Evolutionary conservation across 345 rosid genomes (phyloP), one percentile per base, ranked within the genome.

Genomic region (Firmiana major): DNA sequence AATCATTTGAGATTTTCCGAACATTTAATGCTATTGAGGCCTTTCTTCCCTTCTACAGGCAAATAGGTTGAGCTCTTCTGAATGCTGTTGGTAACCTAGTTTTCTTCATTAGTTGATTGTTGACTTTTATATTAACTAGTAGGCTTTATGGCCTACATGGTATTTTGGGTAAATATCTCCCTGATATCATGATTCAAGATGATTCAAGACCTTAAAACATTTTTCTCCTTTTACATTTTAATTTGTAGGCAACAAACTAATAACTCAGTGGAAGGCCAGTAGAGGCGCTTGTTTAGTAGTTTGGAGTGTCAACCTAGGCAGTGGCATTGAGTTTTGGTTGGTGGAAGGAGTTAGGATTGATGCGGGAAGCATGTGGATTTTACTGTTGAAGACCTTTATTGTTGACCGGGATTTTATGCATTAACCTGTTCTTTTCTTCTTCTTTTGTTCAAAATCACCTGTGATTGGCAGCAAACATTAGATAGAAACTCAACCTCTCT

Each of bases 361-460:
- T 58, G 34, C 24, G 22, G 63, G 2, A 58, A 24, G 31, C 63
- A 21, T 58, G 16, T 4, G 34, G 63, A 24, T 58, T 58, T 10
- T 24, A 58, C 11, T 11, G 62, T 57, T 92, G 90, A 84, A 91
- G 92, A 77, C 91, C 88, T 66, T 96, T 91, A 89, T 75, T 1
- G 21, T 21, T n/a, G 62, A 57, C 19, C 13, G 15, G 9, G 8
- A 31, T 31, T 31, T 31, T 31, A 31, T 31, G 34, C 34, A 0
- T 31, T 31, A 2, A 31, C 1, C 34, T 31, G 34, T 31, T 31
- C 34, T 31, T 31, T 31, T 31, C 34, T 31, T 31, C 34, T 31
- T 31, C 3, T 3, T 31, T 31, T 31, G 34, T 31, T 31, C 34
- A 31, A 31, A 31, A 31, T 31, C 34, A 31, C 34, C 34, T 38